Base-by-base conservation (phyloP, 1,284 basidiomycete species). In the Wallemia ichthyophaga region DNA sequence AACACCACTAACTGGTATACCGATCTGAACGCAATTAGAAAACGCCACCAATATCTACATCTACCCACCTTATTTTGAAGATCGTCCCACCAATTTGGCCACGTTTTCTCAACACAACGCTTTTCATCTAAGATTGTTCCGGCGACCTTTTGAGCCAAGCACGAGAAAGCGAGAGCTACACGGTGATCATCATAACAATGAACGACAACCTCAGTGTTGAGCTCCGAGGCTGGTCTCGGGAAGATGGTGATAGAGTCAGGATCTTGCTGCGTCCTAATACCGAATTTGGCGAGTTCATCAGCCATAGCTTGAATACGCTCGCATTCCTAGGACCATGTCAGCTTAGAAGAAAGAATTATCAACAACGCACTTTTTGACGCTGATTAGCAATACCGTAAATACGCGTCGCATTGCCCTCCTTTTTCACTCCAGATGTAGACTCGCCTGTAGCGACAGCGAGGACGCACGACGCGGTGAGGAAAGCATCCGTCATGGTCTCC, bases 41-140 rank as follows among this genome's bases (percentile, higher is more conserved):
- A 1, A 11, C 54, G 24, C 13, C 32, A 64, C 21, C 64, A 60
- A 37, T 27, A n/a, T 13, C 17, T 17, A 37, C 25, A 31, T 25
- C 56, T n/a, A 62, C 73, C 17, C 57, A 84, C 85, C 77, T 89
- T 91, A 73, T 85, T 87, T 68, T 86, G 79, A 24, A 98, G 75
- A 69, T 96, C 94, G 67, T 98, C 94, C 89, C 92, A 98, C 85
- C 91, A 99, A 68, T 91, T 89, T 1, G 94, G 92, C 92, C 92
- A 98, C 0, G 94, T 98, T 77, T 99, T 99, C 71, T 95, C 92
- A 24, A 98, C 92, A 66, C 92, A 96, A 59, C 92, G 76, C 72
- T 94, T 95, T 73, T 98, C 92, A 67, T 95, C 88, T 33, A 98
- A 74, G 61, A 88, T 73, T 0, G 85, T 86, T 26, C 78, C 80